Percentiles rank a stretch among this genome's conserved stretches.
Evolutionary conservation across 1,284 basidiomycete species (phyloP).

Genomic region (Laetiporus sulphureus): DNA sequence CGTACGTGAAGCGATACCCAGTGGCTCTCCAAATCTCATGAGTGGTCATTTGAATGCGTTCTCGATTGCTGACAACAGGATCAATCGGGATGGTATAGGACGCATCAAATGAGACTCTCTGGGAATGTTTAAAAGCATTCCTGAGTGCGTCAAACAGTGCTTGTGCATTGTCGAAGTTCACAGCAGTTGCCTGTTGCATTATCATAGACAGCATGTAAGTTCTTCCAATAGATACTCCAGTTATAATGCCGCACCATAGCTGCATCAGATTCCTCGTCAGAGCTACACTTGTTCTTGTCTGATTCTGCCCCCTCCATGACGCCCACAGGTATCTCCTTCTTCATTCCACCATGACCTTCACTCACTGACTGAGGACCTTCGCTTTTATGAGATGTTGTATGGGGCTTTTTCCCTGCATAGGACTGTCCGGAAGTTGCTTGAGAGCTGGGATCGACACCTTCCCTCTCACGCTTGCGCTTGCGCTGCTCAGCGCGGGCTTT

Average conservation of each 20-base stretch:
- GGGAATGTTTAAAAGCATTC: not conserved
- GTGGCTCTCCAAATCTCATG: conserved; percentile 17
- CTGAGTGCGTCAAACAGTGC: not conserved
- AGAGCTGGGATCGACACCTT: too few relatives aligned
- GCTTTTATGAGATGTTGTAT: not conserved
- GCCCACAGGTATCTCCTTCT: not conserved
- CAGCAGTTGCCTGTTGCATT: not conserved
- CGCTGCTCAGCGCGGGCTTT: too few relatives aligned
- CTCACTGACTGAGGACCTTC: too few relatives aligned
- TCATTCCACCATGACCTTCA: not conserved
- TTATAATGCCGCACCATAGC: too few relatives aligned
- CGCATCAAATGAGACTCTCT: not conserved
- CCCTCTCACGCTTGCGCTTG: not conserved
- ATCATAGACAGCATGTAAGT: not conserved
- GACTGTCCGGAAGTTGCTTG: too few relatives aligned
- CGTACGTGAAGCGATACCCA: conserved; percentile 19
- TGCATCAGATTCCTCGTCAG: not conserved
- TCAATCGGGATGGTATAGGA: not conserved
- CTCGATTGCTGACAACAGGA: conserved; percentile 4
- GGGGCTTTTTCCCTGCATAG: not conserved
- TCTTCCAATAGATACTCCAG: not conserved
- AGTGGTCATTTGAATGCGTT: conserved; percentile 13
- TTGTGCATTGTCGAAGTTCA: not conserved
- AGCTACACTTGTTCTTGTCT: not conserved
- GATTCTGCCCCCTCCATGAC: not conserved